These are phyloP conservation scores for Candida tibetensis DNA, from an alignment of 805 yeast genomes.

Conservation along the genomic window DNA sequence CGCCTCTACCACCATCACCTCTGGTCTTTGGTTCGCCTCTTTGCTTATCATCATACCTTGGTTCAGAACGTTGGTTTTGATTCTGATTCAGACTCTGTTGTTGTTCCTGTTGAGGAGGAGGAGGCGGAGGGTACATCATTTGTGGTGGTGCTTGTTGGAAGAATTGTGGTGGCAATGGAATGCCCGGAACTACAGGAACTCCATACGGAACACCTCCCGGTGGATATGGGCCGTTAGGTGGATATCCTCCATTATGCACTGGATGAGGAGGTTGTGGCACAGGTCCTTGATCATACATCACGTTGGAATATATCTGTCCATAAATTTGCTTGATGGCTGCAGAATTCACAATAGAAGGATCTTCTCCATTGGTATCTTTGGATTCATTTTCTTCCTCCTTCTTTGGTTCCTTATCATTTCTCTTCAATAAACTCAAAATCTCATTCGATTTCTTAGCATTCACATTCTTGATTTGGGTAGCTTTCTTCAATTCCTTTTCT, in stretches of 20 bases:
- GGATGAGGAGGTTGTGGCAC: conserved; percentile 8
- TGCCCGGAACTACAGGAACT: conserved; percentile 34
- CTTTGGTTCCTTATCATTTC: conserved; percentile 9
- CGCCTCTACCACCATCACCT: conserved; percentile 18
- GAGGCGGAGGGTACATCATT: not conserved
- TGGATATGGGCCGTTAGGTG: not conserved
- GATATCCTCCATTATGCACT: conserved; percentile 6
- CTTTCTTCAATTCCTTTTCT: conserved; percentile 9
- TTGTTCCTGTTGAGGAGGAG: not conserved
- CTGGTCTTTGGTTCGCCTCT: too few relatives aligned
- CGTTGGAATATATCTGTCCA: conserved; percentile 42
- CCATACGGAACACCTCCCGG: conserved; percentile 7
- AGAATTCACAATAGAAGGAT: conserved; percentile 17
- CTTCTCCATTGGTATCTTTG: conserved; percentile 14
- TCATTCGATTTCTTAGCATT: conserved; percentile 21
- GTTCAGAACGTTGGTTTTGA: not conserved
- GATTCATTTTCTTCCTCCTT: conserved; percentile 6
- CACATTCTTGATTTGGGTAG: conserved; percentile 4
- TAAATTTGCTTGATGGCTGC: conserved; percentile 41
- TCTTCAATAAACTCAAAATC: conserved; percentile 29
- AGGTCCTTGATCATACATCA: conserved; percentile 31
- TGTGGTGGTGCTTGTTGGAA: conserved; percentile 2
- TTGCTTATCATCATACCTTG: too few relatives aligned
- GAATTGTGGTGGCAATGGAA: conserved; percentile 32
- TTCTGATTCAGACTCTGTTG: not conserved